Percentiles rank a stretch among this genome's conserved stretches.
Conservation (phyloP, 352 stramenopile genomes). For the Phytophthora podocarpi region DNA sequence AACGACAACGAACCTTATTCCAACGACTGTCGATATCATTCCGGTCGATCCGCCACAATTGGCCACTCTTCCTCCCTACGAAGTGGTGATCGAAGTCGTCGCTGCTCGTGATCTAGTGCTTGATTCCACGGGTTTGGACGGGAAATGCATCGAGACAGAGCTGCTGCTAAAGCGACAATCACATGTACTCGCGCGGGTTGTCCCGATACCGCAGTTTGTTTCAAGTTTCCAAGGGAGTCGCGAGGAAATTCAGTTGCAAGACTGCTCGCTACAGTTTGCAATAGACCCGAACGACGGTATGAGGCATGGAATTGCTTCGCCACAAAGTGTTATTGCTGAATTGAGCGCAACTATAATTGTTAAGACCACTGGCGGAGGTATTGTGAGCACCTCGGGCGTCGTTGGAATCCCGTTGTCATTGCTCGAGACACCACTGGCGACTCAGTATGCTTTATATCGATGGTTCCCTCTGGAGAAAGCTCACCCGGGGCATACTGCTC, state of each 20-base stretch:
- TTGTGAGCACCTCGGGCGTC: slow-evolving; percentile 26
- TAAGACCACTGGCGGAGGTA: background rate
- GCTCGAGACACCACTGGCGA: slow-evolving; percentile 54
- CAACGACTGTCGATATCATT: background rate
- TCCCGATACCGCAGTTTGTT: slow-evolving; percentile 15
- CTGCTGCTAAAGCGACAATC: slow-evolving; percentile 22
- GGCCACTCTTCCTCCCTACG: slow-evolving; percentile 21
- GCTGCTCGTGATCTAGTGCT: slow-evolving; percentile 23
- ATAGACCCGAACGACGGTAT: slow-evolving; percentile 15
- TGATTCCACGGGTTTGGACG: background rate
- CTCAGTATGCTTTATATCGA: slow-evolving; percentile 50
- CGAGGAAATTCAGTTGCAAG: slow-evolving; percentile 14
- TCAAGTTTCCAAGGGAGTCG: slow-evolving; percentile 13
- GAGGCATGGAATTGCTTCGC: slow-evolving; percentile 8
- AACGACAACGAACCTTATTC: background rate
- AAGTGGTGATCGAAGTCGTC: slow-evolving; percentile 30
- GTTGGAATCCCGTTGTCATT: slow-evolving; percentile 50
- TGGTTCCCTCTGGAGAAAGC: slow-evolving; percentile 66
- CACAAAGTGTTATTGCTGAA: slow-evolving; percentile 35
- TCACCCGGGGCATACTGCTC: slow-evolving; percentile 29
- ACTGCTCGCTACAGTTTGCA: slow-evolving; percentile 18
- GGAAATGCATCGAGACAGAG: slow-evolving; percentile 19
- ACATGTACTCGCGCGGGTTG: slow-evolving; percentile 9
- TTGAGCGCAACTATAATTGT: slow-evolving; percentile 24
- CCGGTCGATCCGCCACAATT: background rate